These are phyloP conservation scores for Cyanidiococcus yangmingshanensis DNA, from an alignment of 23 red algal genomes.

Conservation along the genomic window DNA sequence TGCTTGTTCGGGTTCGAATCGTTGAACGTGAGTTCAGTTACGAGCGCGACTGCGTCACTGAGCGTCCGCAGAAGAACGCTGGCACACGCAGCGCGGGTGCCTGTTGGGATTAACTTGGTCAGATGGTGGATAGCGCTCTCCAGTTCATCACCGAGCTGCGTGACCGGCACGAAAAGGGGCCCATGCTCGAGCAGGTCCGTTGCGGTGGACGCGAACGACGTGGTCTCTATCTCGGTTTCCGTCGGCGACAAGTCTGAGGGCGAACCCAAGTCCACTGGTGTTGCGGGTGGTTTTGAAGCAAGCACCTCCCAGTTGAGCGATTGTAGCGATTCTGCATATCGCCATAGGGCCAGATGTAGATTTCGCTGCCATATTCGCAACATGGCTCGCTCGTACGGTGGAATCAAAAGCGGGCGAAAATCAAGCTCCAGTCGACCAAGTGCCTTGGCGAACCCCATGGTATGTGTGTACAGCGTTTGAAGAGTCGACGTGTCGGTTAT, in stretches of 20 bases:
- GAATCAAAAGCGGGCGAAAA: slow-evolving; percentile 56
- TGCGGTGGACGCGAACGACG: no score
- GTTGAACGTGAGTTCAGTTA: background rate
- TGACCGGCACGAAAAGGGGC: background rate
- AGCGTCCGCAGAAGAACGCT: background rate
- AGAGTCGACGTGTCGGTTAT: slow-evolving; percentile 53
- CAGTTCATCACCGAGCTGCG: background rate
- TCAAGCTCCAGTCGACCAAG: slow-evolving; percentile 84
- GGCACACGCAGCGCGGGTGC: background rate
- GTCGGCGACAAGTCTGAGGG: no score
- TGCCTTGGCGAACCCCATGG: slow-evolving; percentile 75
- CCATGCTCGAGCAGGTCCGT: no score
- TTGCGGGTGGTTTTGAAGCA: no score
- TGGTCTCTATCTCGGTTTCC: no score
- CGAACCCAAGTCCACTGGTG: no score
- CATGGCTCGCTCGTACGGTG: slow-evolving; percentile 60
- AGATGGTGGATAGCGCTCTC: background rate
- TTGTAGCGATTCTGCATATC: slow-evolving; percentile 49
- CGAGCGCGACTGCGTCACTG: background rate
- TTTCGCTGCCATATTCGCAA: slow-evolving; percentile 49
- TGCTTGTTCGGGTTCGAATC: background rate
- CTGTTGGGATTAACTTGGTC: background rate
- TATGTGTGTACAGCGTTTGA: slow-evolving; percentile 58
- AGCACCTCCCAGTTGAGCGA: background rate
- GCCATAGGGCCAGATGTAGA: slow-evolving; percentile 56